Evolutionary conservation across 208 protist species (phyloP), one percentile per base, ranked within the genome.

Genomic region (Leptomonas seymouri): DNA sequence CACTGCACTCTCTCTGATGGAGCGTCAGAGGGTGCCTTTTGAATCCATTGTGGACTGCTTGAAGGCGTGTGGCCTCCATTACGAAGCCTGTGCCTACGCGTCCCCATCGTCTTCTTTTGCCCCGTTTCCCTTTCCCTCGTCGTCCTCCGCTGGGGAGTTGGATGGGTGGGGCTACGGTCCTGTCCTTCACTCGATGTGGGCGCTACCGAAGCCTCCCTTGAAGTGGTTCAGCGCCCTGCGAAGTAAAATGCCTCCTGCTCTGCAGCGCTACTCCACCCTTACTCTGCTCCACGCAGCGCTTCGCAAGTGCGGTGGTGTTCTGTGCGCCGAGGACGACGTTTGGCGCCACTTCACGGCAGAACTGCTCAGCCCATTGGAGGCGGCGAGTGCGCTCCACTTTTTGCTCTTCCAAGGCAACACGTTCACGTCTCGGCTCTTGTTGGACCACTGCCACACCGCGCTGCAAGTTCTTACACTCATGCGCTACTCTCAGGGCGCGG

Each of bases 391-490:
- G 20, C 42, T 81, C 11, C 76, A 86, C 60, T 82, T 86, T 51
- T 42, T 71, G 9, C 65, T 86, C 8, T 21, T 39, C 12, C 41
- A 67, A 25, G 89, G 89, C 25, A 85, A 71, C 14, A 46, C 9
- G 9, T 55, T 64, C 23, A 94, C 83, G 34, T 75, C 80, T 21
- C 11, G 18, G 14, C 0, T 68, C 3, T 72, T 94, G 31, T 65
- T 94, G 2, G 50, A 67, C 1, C 60, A 76, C n/a, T 87, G 77
- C 66, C 55, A 65, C 23, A 84, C 73, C 0, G 76, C 56, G 12
- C 72, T 74, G 50, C 70, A 85, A 45, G 70, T 84, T 0, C 66
- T 57, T 2, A 70, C 71, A 6, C 56, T 90, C 3, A 86, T 94
- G 81, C 72, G 64, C 11, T 71, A 83, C 63, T 85, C 85, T 2